Evolutionary conservation across 2,329 filamentous ascomycete genomes (phyloP), one percentile per base, ranked within the genome.

Genomic region (Cladobotryum mycophilum): DNA sequence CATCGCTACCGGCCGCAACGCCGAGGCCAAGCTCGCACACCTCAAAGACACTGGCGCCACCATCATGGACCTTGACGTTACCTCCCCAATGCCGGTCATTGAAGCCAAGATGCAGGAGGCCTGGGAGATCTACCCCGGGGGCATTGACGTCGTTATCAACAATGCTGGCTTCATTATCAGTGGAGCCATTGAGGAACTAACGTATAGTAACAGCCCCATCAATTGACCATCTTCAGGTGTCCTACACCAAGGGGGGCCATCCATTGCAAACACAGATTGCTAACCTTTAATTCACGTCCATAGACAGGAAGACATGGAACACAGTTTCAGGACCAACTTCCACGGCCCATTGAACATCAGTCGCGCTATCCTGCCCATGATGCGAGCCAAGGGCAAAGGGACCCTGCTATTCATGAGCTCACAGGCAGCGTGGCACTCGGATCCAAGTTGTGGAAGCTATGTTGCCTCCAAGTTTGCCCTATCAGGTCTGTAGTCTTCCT

Each of bases 1-100:
- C 14, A 68, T 74, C 47, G 70, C 71, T 1, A 72, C 70, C 1
- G 70, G 69, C 0, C 69, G 71, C 4, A 62, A 68, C 15, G 65
- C 66, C 0, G 63, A 41, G 13, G 33, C 66, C 8, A 67, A 56
- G n/a, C 62, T 70, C 3, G 48, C 60, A 33, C 59, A 70, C n/a
- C 68, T 75, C 35, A 41, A 53, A 30, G 46, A 52, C 2, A 53
- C 44, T 0, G 58, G 60, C 1, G 60, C 58, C 56, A 17, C 38
- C 3, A 52, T 61, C 1, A n/a, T 62, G 2, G 51, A 57, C 0
- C 47, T 61, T 1, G 58, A 62, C 41, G 56, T 62, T 5, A 47
- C 53, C 0, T 42, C 48, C 0, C 17, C 56, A 1, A 30, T 15
- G 0, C 30, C 40, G 1, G 22, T 41, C 1, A 55, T 62, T 7